Evolutionary conservation across 495 filamentous ascomycete genomes (phyloP), one percentile per base, ranked within the genome.

Genomic region (Annulohypoxylon maeteangense): DNA sequence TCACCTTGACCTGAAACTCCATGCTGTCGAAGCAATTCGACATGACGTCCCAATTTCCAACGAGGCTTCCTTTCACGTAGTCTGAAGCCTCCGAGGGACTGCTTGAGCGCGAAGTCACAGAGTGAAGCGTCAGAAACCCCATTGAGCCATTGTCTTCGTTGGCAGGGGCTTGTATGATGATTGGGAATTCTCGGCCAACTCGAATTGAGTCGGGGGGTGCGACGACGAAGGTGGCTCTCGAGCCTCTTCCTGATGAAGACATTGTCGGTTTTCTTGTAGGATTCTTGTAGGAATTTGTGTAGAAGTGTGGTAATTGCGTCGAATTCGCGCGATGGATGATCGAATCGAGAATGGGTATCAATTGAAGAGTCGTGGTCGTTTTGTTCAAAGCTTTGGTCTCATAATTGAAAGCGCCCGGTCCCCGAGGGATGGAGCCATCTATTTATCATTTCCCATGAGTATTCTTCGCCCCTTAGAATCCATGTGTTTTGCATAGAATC

Each of bases 1-100:
- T 68, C 7, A 63, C 42, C 4, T 16, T 25, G 42, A 68, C 29
- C 29, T 51, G 51, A 57, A 68, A 68, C 36, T 68, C 66, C 57
- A 68, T 68, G n/a, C 29, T 42, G 16, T 63, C 42, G 47, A 23
- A 20, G 18, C 29, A 18, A 7, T 20, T 36, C 18, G 48, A 12
- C 40, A 36, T 48, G 16, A 32, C 12, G 20, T 58, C 44, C 66
- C 66, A 68, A 48, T 68, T 68, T 51, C 66, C 66, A 23, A 68
- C 50, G 1, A 58, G 23, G n/a, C 29, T 50, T 32, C 66, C 66
- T 10, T 58, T 42, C 8, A 68, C 7, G 48, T 31, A 16, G 18
- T 56, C 40, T 25, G 66, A 48, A 14, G 59, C 42, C 42, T 20
- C 16, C 5, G 40, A 31, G 10, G 53, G 36, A 12, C 50, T 40